Evolutionary conservation across 2,329 filamentous ascomycete species (phyloP), one percentile per base, ranked within the genome.

Genomic region (Colletotrichum costaricense): DNA sequence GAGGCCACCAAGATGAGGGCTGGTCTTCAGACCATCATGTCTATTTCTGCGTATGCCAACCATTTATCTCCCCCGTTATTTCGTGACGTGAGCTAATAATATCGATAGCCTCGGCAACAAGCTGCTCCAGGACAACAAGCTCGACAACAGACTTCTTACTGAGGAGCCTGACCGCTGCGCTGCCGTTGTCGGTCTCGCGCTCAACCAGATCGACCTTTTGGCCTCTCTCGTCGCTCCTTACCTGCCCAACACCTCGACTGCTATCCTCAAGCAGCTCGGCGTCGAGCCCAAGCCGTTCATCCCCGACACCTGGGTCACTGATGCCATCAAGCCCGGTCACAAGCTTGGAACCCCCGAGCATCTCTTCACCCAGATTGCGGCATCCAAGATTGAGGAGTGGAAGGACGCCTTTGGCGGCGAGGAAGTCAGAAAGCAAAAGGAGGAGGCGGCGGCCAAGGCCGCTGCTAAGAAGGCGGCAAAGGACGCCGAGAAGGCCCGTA

Each of bases 381-480:
- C 92, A 11, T 92, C 94, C 82, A 96, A 95, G 86, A 91, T 93
- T 59, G 90, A 93, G 64, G 93, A 96, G 81, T 98, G 95, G 95
- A 91, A 93, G 72, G 90, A 93, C 75, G 88, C 90, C 77, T 98
- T 92, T 77, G 91, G 94, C 75, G 87, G 87, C n/a, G 86, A 87
- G 78, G 86, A 88, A 78, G 86, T 91, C 54, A 92, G 92, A 79
- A 93, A 93, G 78, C 92, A 93, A 76, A 93, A 93, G 79, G 92
- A 90, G 56, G 85, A 88, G 75, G 86, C 85, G 63, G 84, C 85
- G 2, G 84, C 85, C 73, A 87, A 87, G 79, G 84, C 84, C 1
- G 86, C 86, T 4, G 86, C 85, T 2, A 88, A 88, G 81, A 87
- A 88, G 78, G 85, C 84, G 3, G 84, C 84, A 16, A 88, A 86